Evolutionary conservation across 768 basidiomycete genomes (phyloP), one percentile per base, ranked within the genome.

Genomic region (Auriscalpium microsporum): DNA sequence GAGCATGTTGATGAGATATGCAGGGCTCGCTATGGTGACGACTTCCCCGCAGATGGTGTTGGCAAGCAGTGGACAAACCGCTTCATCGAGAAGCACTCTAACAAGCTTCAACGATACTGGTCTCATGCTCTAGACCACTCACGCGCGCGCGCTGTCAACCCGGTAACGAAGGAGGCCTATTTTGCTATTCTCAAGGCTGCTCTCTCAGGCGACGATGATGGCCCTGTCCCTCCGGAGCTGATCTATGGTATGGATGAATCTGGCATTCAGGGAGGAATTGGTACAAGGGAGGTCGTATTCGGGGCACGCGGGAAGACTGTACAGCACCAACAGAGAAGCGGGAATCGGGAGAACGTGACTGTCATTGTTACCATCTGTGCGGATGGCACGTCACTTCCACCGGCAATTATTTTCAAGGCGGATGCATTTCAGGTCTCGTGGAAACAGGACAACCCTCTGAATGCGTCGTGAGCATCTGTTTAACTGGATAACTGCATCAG

Each of bases 351-450:
- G 56, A 75, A 71, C 49, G 73, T 72, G 37, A 76, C 74, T 1
- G 67, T 72, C 10, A 62, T 79, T 47, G 66, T 70, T 0, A 74
- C 72, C 2, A 77, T 78, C 19, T 73, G 74, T 60, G 71, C 70
- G 0, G 70, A 76, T 69, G 75, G 78, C 0, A 70, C 70, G 1
- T 45, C 60, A 0, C 54, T 68, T 0, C 63, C 66, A 1, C 78
- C 77, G 4, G 60, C 69, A 14, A 67, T 76, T 0, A 76, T 77
- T 19, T 70, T 68, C 60, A 73, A 75, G 53, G 75, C 74, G 2
- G 56, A 73, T 28, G 63, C 56, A 8, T 75, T 62, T 59, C 64
- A 69, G 50, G 54, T 63, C 3, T 67, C 61, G 16, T 78, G 77
- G 76, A 55, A 53, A 6, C 68, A 74, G 53, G 61, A 74, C 28